Percentiles rank a stretch among this genome's conserved stretches.
phyloP scores from a whole-genome alignment of 1,284 basidiomycete genomes.

The Puccinia polysora region DNA sequence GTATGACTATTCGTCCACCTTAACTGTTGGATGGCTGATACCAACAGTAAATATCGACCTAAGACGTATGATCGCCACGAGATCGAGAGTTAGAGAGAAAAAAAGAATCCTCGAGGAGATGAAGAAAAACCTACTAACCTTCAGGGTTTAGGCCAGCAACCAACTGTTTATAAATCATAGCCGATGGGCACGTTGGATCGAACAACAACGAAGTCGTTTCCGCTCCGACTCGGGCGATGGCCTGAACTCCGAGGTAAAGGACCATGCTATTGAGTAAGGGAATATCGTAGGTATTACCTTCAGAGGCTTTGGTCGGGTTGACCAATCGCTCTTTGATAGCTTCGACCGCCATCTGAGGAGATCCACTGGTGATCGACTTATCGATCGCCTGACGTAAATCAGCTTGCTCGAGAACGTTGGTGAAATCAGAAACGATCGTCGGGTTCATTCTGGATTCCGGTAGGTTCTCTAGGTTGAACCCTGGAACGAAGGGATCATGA shows the following conservation, averaged over 20 bases:
- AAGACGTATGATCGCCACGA: too few relatives aligned
- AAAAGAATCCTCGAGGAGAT: not conserved
- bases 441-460: slow-evolving; percentile 87
- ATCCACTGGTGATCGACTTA: slow-evolving; percentile 70
- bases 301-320: not conserved
- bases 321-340: not conserved
- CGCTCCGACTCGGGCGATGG: slow-evolving; percentile 76
- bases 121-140: slow-evolving; percentile 58
- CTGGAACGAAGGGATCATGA: slow-evolving; percentile 70
- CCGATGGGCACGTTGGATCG: slow-evolving; percentile 61
- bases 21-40: slow-evolving; percentile 83
- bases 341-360: slow-evolving; percentile 45
- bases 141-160: slow-evolving; percentile 80
- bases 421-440: slow-evolving; percentile 81
- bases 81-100: not conserved
- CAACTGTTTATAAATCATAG: slow-evolving; percentile 73
- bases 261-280: slow-evolving; percentile 85
- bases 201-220: slow-evolving; percentile 76
- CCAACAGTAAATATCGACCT: slow-evolving; percentile 78
- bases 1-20: slow-evolving; percentile 96
- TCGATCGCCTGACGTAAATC: slow-evolving; percentile 75
- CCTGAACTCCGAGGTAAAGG: slow-evolving; percentile 86
- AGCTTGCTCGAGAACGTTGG: slow-evolving; percentile 67
- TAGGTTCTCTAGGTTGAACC: slow-evolving; percentile 60
- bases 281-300: slow-evolving; percentile 70